Percentiles rank a stretch among this genome's conserved stretches.
Conservation (phyloP, 164 flowering plant species). For the Platanus orientalis region DNA sequence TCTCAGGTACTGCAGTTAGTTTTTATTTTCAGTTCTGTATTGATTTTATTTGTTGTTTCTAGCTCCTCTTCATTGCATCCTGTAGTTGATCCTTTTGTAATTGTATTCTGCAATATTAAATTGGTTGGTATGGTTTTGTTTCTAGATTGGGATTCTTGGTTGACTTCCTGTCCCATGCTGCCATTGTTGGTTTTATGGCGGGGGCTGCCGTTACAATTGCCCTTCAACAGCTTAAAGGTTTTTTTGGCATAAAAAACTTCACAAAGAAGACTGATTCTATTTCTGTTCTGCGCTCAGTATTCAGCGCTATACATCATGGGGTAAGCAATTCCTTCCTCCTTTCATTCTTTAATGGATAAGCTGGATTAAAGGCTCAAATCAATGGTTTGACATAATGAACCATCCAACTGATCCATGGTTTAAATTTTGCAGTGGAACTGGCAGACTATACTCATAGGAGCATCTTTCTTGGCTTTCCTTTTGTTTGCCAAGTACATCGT, state of each 20-base stretch:
- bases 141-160: slow-evolving; percentile 86
- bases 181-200: slow-evolving; percentile 94
- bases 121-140: neutral
- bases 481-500: slow-evolving; percentile 66
- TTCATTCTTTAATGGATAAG: neutral
- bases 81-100: neutral
- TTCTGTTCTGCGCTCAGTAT: slow-evolving; percentile 70
- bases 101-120: neutral
- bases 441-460: slow-evolving; percentile 81
- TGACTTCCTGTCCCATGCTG: slow-evolving; percentile 94
- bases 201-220: slow-evolving; percentile 96
- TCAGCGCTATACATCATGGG: slow-evolving; percentile 55
- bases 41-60: neutral
- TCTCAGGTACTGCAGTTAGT: slow-evolving; percentile 46
- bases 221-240: slow-evolving; percentile 93
- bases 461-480: slow-evolving; percentile 62
- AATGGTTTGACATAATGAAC: neutral
- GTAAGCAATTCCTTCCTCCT: slow-evolving; percentile 35
- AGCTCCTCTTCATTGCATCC: neutral
- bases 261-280: slow-evolving; percentile 73
- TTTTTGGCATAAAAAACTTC: slow-evolving; percentile 68
- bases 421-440: slow-evolving; percentile 82
- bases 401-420: neutral
- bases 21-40: slow-evolving; percentile 1
- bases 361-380: neutral